Evolutionary conservation across 208 protist species (phyloP).

Genomic region (Leishmania mexicana): DNA sequence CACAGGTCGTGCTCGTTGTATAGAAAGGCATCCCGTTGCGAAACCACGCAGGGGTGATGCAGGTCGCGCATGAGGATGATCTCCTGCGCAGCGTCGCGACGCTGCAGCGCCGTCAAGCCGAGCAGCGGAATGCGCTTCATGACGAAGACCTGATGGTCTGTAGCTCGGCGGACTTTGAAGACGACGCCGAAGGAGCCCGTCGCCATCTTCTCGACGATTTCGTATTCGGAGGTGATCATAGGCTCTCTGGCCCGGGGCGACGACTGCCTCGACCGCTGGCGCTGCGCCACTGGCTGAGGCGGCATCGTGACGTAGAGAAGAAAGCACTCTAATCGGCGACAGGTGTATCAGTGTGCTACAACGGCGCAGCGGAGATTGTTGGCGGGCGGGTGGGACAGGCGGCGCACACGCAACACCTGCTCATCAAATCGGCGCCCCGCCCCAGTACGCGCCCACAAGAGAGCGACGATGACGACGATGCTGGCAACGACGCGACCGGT

Average conservation of each 20-base stretch:
- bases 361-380: neutral
- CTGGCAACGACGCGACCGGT: neutral
- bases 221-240: slow-evolving; percentile 44
- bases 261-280: neutral
- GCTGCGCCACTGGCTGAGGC: neutral
- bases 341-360: neutral
- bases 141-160: slow-evolving; percentile 65
- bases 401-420: neutral
- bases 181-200: slow-evolving; percentile 80
- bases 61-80: slow-evolving; percentile 78
- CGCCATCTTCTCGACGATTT: slow-evolving; percentile 85
- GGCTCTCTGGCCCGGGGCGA: neutral
- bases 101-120: slow-evolving; percentile 55
- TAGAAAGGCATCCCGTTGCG: slow-evolving; percentile 79
- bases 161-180: slow-evolving; percentile 68
- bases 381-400: neutral
- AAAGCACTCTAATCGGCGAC: neutral
- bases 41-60: slow-evolving; percentile 82
- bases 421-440: neutral
- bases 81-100: slow-evolving; percentile 76
- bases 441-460: neutral
- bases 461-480: neutral
- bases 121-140: slow-evolving; percentile 86
- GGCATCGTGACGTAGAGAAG: neutral
- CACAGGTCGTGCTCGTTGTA: slow-evolving; percentile 84